phyloP scores from a whole-genome alignment of 2,329 filamentous ascomycete species.

The Rachicladosporium sp. region DNA sequence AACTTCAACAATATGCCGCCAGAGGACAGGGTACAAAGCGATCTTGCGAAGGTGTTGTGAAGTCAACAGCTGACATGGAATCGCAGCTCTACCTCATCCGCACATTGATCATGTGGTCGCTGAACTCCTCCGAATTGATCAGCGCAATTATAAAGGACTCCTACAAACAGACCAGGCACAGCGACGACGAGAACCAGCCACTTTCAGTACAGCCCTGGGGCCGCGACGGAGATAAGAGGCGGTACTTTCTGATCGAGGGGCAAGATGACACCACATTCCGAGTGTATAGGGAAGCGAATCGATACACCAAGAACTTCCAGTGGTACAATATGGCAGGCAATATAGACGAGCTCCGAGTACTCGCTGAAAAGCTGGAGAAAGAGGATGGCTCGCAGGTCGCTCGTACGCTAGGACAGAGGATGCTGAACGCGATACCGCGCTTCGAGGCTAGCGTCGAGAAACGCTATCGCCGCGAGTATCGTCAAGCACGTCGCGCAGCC shows the following conservation, averaged over 20 bases:
- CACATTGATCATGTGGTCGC: slow-evolving; percentile 74
- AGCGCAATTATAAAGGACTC: slow-evolving; percentile 71
- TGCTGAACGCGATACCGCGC: slow-evolving; percentile 66
- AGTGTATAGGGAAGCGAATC: slow-evolving; percentile 87
- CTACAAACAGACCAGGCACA: slow-evolving; percentile 79
- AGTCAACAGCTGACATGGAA: slow-evolving; percentile 6
- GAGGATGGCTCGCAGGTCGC: slow-evolving; percentile 73
- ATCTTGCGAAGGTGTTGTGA: no score
- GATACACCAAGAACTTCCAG: slow-evolving; percentile 54
- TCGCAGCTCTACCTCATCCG: slow-evolving; percentile 68
- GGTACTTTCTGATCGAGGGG: slow-evolving; percentile 89
- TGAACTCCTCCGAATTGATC: slow-evolving; percentile 76
- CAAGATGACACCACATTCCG: slow-evolving; percentile 88
- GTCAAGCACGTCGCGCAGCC: slow-evolving; percentile 69
- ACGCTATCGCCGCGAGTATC: slow-evolving; percentile 84
- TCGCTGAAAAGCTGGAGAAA: slow-evolving; percentile 64
- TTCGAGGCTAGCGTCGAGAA: slow-evolving; percentile 75
- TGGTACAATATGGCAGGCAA: slow-evolving; percentile 90
- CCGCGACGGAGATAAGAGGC: slow-evolving; percentile 74
- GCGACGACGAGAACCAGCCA: slow-evolving; percentile 67
- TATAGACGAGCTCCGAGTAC: slow-evolving; percentile 68
- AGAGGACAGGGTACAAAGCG: slow-evolving; percentile 56
- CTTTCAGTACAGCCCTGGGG: slow-evolving; percentile 87
- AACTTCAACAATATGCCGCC: slow-evolving; percentile 76
- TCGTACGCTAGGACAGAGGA: slow-evolving; percentile 63